phyloP scores from a whole-genome alignment of 1,139 yeast species.

The Saccharomyces uvarum region DNA sequence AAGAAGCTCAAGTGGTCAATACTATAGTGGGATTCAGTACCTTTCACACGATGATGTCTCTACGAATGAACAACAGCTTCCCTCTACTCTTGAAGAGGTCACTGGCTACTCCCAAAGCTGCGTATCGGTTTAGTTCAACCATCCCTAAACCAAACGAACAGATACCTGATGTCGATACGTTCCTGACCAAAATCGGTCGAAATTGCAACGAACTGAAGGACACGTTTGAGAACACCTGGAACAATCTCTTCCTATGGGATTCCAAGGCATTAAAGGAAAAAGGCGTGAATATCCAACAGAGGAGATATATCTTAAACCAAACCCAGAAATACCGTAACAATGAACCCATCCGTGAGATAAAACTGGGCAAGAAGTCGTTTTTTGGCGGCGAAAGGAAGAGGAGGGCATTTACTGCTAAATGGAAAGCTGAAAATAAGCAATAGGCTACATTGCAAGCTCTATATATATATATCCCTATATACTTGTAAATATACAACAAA shows the following conservation, averaged over 20 bases:
- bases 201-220: conserved; percentile 59
- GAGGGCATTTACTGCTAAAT: conserved; percentile 60
- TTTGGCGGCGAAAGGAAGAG: conserved; percentile 86
- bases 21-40: not conserved
- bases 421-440: conserved; percentile 53
- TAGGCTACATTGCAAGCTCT: conserved; percentile 12
- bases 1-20: not conserved
- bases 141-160: conserved; percentile 42
- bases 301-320: conserved; percentile 52
- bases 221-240: conserved; percentile 66
- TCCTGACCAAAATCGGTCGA: conserved; percentile 71
- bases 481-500: conserved; percentile 2
- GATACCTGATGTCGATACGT: conserved; percentile 69
- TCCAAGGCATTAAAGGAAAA: conserved; percentile 58
- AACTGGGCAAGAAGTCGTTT: conserved; percentile 61
- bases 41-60: not conserved
- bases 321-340: conserved; percentile 46
- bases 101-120: not conserved
- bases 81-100: not conserved
- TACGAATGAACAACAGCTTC: not conserved
- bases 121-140: not conserved
- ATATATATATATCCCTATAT: not conserved
- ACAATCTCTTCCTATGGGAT: conserved; percentile 50
- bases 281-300: conserved; percentile 70
- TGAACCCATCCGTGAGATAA: conserved; percentile 50